Conservation (phyloP, 306 rosid species). For the Cucumis cinereus region DNA sequence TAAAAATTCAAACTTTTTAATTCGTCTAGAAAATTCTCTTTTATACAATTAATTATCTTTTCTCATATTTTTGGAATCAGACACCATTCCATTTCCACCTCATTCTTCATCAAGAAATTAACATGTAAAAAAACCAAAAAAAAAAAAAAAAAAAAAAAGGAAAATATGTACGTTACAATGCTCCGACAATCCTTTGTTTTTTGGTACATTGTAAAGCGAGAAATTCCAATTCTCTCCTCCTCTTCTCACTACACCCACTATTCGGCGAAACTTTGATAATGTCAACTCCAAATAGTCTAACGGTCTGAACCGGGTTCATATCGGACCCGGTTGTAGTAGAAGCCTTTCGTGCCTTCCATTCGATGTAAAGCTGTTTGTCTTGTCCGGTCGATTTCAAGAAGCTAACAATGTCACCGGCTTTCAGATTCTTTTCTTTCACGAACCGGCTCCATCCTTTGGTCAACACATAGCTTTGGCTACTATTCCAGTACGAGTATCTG, state of each 20-base stretch:
- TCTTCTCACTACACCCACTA: constrained; percentile 44
- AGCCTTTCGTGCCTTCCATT: constrained; percentile 40
- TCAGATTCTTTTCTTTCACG: constrained; percentile 78
- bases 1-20: background rate
- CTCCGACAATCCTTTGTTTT: constrained; percentile 77
- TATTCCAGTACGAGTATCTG: constrained; percentile 92
- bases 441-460: constrained; percentile 99
- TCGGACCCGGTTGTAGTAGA: constrained; percentile 15
- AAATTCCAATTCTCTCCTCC: constrained; percentile 49
- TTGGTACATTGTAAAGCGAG: constrained; percentile 55
- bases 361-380: constrained; percentile 62
- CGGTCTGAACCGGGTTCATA: constrained; percentile 42
- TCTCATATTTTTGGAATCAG: background rate
- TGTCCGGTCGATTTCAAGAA: constrained; percentile 65
- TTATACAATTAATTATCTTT: background rate
- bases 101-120: background rate
- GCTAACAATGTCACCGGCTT: constrained; percentile 80
- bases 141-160: background rate
- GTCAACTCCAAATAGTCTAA: constrained; percentile 87
- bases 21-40: background rate
- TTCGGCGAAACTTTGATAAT: constrained; percentile 47
- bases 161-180: constrained; percentile 40
- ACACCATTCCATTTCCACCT: background rate
- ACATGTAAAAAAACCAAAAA: background rate
- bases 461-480: constrained; percentile 89